A percentile compares a stretch with the other conserved stretches of the same genome.
Evolutionary conservation across 148 eudicot species (phyloP).

Genomic region (Rhododendron vialii): DNA sequence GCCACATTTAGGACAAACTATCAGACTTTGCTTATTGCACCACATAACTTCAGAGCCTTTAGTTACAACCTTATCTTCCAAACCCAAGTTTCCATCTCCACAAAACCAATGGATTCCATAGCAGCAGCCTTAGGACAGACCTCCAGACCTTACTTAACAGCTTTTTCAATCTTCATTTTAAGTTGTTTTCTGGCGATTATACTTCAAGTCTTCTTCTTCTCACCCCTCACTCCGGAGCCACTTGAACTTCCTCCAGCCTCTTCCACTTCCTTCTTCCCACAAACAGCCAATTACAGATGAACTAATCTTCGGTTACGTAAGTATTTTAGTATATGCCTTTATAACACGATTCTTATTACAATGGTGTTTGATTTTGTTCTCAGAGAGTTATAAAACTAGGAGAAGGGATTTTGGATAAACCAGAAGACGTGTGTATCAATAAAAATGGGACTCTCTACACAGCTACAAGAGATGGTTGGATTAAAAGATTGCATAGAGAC

Average conservation of each 20-base stretch:
- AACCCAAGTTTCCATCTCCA: background rate
- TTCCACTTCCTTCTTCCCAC: slow-evolving; percentile 23
- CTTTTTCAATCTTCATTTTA: slow-evolving; percentile 20
- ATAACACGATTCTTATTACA: background rate
- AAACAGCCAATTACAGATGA: slow-evolving; percentile 54
- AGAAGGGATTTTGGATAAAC: slow-evolving; percentile 52
- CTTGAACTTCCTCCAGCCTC: slow-evolving; percentile 40
- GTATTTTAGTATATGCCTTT: background rate
- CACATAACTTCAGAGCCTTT: background rate
- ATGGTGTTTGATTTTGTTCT: background rate
- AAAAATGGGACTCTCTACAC: slow-evolving; percentile 63
- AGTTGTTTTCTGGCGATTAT: slow-evolving; percentile 34
- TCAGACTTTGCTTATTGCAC: background rate
- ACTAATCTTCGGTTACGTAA: background rate
- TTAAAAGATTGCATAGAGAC: slow-evolving; percentile 58
- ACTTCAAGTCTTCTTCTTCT: slow-evolving; percentile 44
- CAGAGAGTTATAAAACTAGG: slow-evolving; percentile 68
- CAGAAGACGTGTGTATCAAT: slow-evolving; percentile 69
- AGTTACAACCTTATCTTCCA: background rate
- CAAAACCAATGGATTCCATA: slow-evolving; percentile 12
- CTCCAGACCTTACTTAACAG: background rate
- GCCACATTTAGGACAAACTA: background rate
- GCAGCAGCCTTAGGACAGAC: background rate
- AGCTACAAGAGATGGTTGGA: slow-evolving; percentile 88
- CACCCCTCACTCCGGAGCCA: slow-evolving; percentile 54